Evolutionary conservation across 805 yeast genomes (phyloP).

Genomic region (Zygosaccharomyces gambellarensis): DNA sequence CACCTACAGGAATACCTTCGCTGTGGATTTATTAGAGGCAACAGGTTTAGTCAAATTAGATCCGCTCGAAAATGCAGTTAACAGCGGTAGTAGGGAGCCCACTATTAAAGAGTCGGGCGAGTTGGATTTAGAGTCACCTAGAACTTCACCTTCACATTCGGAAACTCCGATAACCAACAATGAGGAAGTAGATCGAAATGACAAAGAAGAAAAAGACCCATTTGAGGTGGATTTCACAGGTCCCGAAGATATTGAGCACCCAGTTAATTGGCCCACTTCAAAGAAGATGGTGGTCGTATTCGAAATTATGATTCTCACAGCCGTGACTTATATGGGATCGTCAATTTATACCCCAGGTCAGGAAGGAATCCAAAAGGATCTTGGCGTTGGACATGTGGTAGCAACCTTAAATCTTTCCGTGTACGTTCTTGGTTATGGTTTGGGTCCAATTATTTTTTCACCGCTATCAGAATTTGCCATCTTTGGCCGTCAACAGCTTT

Average conservation of each 20-base stretch:
- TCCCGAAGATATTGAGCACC: slow-evolving; percentile 49
- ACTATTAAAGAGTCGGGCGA: too few relatives aligned
- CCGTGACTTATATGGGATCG: slow-evolving; percentile 53
- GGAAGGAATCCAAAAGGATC: slow-evolving; percentile 41
- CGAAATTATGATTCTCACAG: slow-evolving; percentile 42
- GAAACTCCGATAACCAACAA: too few relatives aligned
- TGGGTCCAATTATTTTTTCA: slow-evolving; percentile 55
- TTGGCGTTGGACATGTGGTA: slow-evolving; percentile 39
- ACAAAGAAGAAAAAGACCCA: slow-evolving; percentile 26
- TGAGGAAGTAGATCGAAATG: too few relatives aligned
- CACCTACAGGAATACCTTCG: slow-evolving; percentile 20
- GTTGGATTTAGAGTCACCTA: too few relatives aligned
- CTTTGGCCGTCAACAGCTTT: slow-evolving; percentile 50
- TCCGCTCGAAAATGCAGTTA: too few relatives aligned
- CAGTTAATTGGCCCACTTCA: slow-evolving; percentile 48
- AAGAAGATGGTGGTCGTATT: slow-evolving; percentile 38
- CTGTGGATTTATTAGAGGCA: slow-evolving; percentile 23
- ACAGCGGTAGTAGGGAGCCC: too few relatives aligned
- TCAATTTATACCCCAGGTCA: slow-evolving; percentile 53
- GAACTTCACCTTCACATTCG: too few relatives aligned
- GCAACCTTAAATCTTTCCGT: slow-evolving; percentile 49
- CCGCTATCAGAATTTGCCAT: slow-evolving; percentile 54
- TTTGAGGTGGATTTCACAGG: slow-evolving; percentile 27
- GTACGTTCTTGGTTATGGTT: slow-evolving; percentile 56
- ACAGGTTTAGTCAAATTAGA: slow-evolving; percentile 11